Evolutionary conservation across 192 early-diverging fungal species (phyloP).

Genomic region (Coemansia sp.): DNA sequence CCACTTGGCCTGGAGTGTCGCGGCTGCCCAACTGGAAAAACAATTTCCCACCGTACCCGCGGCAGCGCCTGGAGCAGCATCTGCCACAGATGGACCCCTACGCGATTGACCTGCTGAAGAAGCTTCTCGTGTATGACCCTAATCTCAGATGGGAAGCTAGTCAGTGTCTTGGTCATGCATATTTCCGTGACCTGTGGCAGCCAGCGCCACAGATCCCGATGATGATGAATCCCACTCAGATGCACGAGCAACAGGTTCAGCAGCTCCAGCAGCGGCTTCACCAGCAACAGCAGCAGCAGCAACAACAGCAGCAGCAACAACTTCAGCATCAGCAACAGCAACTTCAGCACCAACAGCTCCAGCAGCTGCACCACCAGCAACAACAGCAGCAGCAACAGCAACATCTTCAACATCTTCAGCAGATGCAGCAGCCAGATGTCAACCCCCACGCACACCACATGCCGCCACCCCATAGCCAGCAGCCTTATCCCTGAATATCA

Average conservation of each 20-base stretch:
- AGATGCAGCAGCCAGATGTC: slow-evolving; percentile 28
- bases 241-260: slow-evolving; percentile 40
- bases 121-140: slow-evolving; percentile 76
- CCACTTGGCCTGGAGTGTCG: slow-evolving; percentile 73
- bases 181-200: slow-evolving; percentile 53
- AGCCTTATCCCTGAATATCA: slow-evolving; percentile 1
- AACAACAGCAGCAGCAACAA: slow-evolving; percentile 31
- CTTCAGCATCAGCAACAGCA: slow-evolving; percentile 21
- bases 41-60: slow-evolving; percentile 67
- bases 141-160: slow-evolving; percentile 39
- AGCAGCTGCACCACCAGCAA: slow-evolving; percentile 12
- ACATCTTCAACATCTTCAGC: slow-evolving; percentile 14
- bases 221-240: slow-evolving; percentile 22
- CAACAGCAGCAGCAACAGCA: slow-evolving; percentile 29
- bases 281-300: slow-evolving; percentile 40
- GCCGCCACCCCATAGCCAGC: slow-evolving; percentile 19
- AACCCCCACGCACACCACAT: slow-evolving; percentile 17
- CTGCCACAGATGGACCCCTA: slow-evolving; percentile 74
- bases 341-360: slow-evolving; percentile 19
- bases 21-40: slow-evolving; percentile 69
- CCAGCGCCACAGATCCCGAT: slow-evolving; percentile 28
- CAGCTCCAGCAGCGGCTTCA: slow-evolving; percentile 37
- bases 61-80: slow-evolving; percentile 61
- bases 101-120: slow-evolving; percentile 72
- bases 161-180: slow-evolving; percentile 40